These are phyloP conservation scores for Rubia yunnanensis DNA, from an alignment of 257 asterid genomes.

Conservation along the genomic window DNA sequence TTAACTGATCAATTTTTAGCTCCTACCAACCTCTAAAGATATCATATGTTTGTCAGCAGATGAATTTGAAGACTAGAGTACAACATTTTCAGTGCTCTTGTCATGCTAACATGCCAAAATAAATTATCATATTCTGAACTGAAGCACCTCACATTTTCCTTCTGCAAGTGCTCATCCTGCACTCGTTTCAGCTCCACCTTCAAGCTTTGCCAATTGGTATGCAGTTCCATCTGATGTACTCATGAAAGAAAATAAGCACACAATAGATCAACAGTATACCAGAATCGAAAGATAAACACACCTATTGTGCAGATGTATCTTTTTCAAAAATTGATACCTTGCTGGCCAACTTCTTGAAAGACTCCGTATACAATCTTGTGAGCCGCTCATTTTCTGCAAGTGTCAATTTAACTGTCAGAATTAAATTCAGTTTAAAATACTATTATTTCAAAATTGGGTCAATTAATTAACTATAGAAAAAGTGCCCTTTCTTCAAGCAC, in stretches of 20 bases:
- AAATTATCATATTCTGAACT: neutral
- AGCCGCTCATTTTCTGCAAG: constrained; percentile 33
- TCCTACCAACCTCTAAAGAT: neutral
- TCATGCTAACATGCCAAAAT: neutral
- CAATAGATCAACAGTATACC: neutral
- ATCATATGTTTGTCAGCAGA: neutral
- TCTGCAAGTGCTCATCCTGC: constrained; percentile 16
- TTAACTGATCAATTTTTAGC: neutral
- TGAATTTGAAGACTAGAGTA: neutral
- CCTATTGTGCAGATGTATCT: neutral
- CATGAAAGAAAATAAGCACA: neutral
- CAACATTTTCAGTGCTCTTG: neutral
- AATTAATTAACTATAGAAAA: neutral
- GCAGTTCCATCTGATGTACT: constrained; percentile 25
- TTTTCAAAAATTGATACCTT: constrained; percentile 15
- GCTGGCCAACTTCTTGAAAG: constrained; percentile 17
- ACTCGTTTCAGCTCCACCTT: constrained; percentile 29
- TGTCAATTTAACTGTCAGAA: neutral
- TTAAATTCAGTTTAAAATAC: neutral
- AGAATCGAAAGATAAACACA: neutral
- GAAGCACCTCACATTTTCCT: constrained; percentile 25
- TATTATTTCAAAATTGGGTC: neutral
- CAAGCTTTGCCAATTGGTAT: constrained; percentile 23
- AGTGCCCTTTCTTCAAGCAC: neutral
- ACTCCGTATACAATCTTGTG: constrained; percentile 18